These are phyloP conservation scores for Trichoderma atroviride DNA, from an alignment of 2,329 filamentous ascomycete genomes.

Conservation along the genomic window DNA sequence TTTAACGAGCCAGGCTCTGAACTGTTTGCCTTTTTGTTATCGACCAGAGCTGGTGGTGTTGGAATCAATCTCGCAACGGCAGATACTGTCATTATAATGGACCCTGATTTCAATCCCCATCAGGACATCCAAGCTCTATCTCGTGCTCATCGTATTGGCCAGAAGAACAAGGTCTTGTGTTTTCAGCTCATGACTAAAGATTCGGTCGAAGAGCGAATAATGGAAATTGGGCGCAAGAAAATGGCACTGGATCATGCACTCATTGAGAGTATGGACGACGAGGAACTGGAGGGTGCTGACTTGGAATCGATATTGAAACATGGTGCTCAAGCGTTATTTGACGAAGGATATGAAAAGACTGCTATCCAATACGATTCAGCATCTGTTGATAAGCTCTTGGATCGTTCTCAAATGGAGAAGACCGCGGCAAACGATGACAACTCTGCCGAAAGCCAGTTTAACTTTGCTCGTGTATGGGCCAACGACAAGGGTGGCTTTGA, in stretches of 20 bases:
- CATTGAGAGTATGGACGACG: slow-evolving; percentile 86
- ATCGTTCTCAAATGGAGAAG: slow-evolving; percentile 79
- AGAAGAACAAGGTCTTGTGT: slow-evolving; percentile 92
- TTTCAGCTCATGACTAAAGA: slow-evolving; percentile 91
- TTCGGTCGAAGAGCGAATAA: slow-evolving; percentile 91
- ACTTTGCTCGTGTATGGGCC: slow-evolving; percentile 88
- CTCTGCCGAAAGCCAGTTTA: slow-evolving; percentile 78
- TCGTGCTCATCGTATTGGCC: slow-evolving; percentile 92
- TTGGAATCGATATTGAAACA: slow-evolving; percentile 86
- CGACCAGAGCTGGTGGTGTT: slow-evolving; percentile 91
- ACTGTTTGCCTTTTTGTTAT: slow-evolving; percentile 88
- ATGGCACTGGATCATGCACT: slow-evolving; percentile 94
- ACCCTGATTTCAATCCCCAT: slow-evolving; percentile 96
- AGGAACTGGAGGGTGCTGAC: slow-evolving; percentile 78
- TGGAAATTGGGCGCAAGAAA: slow-evolving; percentile 94
- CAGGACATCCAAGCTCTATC: slow-evolving; percentile 96
- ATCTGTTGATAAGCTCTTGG: slow-evolving; percentile 87
- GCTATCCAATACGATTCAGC: slow-evolving; percentile 81
- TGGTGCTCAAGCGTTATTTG: slow-evolving; percentile 84
- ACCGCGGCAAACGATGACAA: slow-evolving; percentile 64
- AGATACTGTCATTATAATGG: slow-evolving; percentile 96
- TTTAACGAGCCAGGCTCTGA: slow-evolving; percentile 85
- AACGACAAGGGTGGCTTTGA: slow-evolving; percentile 73
- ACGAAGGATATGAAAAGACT: slow-evolving; percentile 67
- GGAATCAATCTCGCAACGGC: slow-evolving; percentile 97